Base-by-base conservation (phyloP, 1,284 basidiomycete species). In the Calocybe gambosa region DNA sequence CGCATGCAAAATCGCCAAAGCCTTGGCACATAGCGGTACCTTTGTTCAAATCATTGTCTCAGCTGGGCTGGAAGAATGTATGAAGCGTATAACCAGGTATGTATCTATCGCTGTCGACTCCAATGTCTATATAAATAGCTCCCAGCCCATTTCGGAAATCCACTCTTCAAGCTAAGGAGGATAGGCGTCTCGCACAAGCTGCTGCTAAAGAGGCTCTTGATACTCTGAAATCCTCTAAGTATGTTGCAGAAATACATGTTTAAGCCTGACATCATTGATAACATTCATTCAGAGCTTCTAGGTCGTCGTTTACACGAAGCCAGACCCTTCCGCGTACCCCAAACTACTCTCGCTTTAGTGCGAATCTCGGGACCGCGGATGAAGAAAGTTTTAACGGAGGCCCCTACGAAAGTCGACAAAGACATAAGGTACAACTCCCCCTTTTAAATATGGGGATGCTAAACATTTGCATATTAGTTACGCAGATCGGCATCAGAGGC, bases 1-100 rank as follows among this genome's bases (percentile, higher is more conserved):
- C 43, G 51, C 46, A 31, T 53, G 51, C 42, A 47, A 51, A 19
- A 43, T 53, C 18, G 18, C 51, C 16, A 45, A 42, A 13, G 49
- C 47, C 2, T 33, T 53, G 25, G 49, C 49, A 21, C 31, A 47
- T 15, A 39, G 41, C 15, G 47, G 53, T 34, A 46, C 39, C 10
- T 51, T 42, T 39, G 29, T 42, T 31, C 25, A 31, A 21, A 45
- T 44, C 19, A 31, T 52, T 16, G 23, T 50, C 26, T 35, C 49
- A 9, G 40, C 50, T 20, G 50, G 52, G 29, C 18, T 49, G 18
- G 42, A 43, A 33, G 37, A 36, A 4, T 9, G 38, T 20, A 44
- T 51, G 40, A 23, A 46, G 28, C 28, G 42, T 8, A 50, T 53
- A 19, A 49, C 43, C 19, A 50, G 51, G 46, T 52, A 42, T 18